These are phyloP conservation scores for Cercophora scortea DNA, from an alignment of 495 filamentous ascomycete species.

Conservation along the genomic window DNA sequence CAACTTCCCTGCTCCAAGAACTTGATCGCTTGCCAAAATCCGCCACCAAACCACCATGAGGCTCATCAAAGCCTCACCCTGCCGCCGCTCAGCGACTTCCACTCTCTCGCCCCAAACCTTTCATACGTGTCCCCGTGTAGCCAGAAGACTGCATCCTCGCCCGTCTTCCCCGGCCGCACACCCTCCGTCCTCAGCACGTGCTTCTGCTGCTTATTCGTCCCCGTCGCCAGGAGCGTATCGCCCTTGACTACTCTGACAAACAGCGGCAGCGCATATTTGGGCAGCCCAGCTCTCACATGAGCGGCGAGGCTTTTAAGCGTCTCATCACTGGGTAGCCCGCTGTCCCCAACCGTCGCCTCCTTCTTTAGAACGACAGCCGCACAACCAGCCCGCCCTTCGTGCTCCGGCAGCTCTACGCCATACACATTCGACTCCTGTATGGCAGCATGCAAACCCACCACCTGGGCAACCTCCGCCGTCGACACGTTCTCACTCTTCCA, in stretches of 20 bases:
- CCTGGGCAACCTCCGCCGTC: slow-evolving; percentile 74
- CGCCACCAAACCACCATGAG: neutral
- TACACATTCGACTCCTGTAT: slow-evolving; percentile 83
- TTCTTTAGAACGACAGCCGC: slow-evolving; percentile 55
- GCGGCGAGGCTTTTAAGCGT: slow-evolving; percentile 51
- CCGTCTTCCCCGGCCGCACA: slow-evolving; percentile 56
- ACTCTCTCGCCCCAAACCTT: slow-evolving; percentile 57
- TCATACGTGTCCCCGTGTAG: slow-evolving; percentile 59
- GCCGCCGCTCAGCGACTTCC: slow-evolving; percentile 58
- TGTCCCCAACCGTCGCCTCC: slow-evolving; percentile 6
- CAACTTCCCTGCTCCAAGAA: too few relatives aligned
- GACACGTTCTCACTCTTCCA: slow-evolving; percentile 95
- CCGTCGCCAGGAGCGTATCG: slow-evolving; percentile 53
- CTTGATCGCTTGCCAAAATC: neutral
- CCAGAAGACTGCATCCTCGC: slow-evolving; percentile 56
- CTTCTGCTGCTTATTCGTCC: slow-evolving; percentile 86
- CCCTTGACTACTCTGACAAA: slow-evolving; percentile 62
- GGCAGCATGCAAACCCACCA: slow-evolving; percentile 56
- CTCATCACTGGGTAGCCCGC: slow-evolving; percentile 25
- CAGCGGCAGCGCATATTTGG: slow-evolving; percentile 67
- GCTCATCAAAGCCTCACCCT: slow-evolving; percentile 56
- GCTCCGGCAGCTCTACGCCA: slow-evolving; percentile 71
- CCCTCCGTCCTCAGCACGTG: slow-evolving; percentile 61
- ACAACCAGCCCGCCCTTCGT: slow-evolving; percentile 84
- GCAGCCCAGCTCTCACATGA: slow-evolving; percentile 50